A percentile compares a stretch with the other conserved stretches of the same genome.
These are phyloP conservation scores for Liriodendron chinense DNA, from an alignment of 164 flowering plant species.

Conservation along the genomic window DNA sequence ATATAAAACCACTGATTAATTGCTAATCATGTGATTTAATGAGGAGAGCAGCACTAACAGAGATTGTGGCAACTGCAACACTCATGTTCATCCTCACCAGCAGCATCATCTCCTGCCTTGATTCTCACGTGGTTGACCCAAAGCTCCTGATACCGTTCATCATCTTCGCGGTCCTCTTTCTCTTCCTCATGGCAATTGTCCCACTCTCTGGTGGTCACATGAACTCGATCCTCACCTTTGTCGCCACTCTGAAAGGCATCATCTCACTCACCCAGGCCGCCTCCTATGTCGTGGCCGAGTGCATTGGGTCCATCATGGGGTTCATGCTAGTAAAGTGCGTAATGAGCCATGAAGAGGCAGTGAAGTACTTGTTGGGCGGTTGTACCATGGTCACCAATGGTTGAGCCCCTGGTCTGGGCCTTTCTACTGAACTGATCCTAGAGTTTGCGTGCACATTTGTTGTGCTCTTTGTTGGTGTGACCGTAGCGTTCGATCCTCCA, in stretches of 20 bases:
- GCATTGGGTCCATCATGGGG: constrained; percentile 22
- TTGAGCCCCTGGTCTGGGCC: constrained; percentile 3
- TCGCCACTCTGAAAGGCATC: too few relatives aligned
- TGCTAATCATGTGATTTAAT: constrained; percentile 14
- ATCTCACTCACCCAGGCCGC: too few relatives aligned
- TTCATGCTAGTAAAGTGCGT: too few relatives aligned
- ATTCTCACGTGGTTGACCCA: too few relatives aligned
- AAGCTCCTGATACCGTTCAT: constrained; percentile 29
- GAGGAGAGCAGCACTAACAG: constrained; percentile 52
- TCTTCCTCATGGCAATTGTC: constrained; percentile 17
- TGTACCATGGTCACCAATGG: constrained; percentile 13
- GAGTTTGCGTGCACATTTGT: constrained; percentile 30
- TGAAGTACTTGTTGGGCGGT: too few relatives aligned
- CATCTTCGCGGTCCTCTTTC: constrained; percentile 7
- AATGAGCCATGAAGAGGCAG: too few relatives aligned
- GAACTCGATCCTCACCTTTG: constrained; percentile 15
- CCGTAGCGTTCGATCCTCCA: too few relatives aligned
- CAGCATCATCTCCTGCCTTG: constrained; percentile 22
- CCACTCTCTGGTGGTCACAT: constrained; percentile 12
- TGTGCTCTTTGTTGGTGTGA: too few relatives aligned
- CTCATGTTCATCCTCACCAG: too few relatives aligned
- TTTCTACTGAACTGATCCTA: constrained; percentile 8
- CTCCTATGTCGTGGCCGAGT: too few relatives aligned
- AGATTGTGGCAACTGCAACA: too few relatives aligned
- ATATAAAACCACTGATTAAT: too few relatives aligned